These are phyloP conservation scores for Claviceps sp. DNA, from an alignment of 2,329 filamentous ascomycete genomes.

Conservation along the genomic window DNA sequence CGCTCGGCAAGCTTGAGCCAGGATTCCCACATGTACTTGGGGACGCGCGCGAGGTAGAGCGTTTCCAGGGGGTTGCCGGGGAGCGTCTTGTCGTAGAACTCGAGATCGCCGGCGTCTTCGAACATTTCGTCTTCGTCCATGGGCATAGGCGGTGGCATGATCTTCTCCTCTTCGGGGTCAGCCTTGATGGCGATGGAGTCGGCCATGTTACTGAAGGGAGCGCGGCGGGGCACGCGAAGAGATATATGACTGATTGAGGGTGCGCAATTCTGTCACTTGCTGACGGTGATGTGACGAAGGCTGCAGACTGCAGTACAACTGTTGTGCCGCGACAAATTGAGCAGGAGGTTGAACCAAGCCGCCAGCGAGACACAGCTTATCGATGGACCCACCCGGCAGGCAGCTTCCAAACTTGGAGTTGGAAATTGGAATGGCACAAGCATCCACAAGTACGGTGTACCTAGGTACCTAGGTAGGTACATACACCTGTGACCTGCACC, in stretches of 20 bases:
- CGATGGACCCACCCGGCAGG: too few species aligned
- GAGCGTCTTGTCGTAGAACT: constrained; percentile 36
- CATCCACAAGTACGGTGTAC: too few species aligned
- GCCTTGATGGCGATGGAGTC: constrained; percentile 30
- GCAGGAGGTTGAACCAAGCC: too few species aligned
- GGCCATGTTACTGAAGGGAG: constrained; percentile 14
- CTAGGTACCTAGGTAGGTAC: too few species aligned
- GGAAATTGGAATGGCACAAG: too few species aligned
- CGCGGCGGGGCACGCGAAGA: not conserved
- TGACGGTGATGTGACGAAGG: too few species aligned
- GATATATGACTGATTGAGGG: not conserved
- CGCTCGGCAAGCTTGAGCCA: constrained; percentile 45
- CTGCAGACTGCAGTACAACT: too few species aligned
- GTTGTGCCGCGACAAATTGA: too few species aligned
- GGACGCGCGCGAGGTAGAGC: constrained; percentile 64
- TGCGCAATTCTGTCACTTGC: too few species aligned
- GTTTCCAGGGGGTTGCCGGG: constrained; percentile 27
- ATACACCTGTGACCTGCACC: too few species aligned
- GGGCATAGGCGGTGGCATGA: constrained; percentile 21
- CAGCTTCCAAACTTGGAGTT: too few species aligned
- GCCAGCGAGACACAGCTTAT: too few species aligned
- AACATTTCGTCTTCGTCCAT: constrained; percentile 56
- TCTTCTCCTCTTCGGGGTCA: constrained; percentile 33
- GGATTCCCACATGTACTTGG: constrained; percentile 66
- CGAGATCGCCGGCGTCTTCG: constrained; percentile 42